Evolutionary conservation across 805 yeast species (phyloP).

Genomic region (Metschnikowia similis): DNA sequence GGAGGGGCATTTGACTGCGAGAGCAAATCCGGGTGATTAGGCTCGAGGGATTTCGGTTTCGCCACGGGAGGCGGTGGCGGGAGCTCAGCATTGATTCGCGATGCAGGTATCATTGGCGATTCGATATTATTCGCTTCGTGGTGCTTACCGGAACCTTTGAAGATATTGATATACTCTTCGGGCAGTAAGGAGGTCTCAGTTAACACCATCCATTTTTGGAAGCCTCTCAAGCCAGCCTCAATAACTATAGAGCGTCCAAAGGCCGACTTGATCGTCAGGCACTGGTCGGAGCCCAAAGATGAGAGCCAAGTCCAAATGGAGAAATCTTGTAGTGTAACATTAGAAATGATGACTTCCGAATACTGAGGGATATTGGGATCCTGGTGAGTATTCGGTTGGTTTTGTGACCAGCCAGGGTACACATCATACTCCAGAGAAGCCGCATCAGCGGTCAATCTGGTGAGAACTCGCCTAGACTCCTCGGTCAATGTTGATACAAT

Average conservation of each 20-base stretch:
- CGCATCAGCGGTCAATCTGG: conserved; percentile 33
- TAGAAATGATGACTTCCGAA: conserved; percentile 42
- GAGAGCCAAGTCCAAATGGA: conserved; percentile 92
- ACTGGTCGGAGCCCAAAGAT: conserved; percentile 69
- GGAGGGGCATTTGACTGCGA: neutral
- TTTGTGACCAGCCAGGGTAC: conserved; percentile 36
- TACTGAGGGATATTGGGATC: conserved; percentile 31
- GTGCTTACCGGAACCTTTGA: conserved; percentile 8
- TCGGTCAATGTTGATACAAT: conserved; percentile 63
- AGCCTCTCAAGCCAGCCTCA: conserved; percentile 74
- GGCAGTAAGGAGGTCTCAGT: conserved; percentile 57
- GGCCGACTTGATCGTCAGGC: conserved; percentile 54
- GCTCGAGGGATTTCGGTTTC: conserved; percentile 4
- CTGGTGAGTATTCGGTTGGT: neutral
- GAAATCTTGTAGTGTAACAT: conserved; percentile 77
- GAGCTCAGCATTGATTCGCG: conserved; percentile 17
- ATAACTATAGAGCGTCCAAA: conserved; percentile 82
- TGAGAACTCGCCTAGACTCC: conserved; percentile 62
- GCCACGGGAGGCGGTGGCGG: conserved; percentile 18
- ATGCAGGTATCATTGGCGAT: conserved; percentile 11
- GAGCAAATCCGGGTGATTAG: neutral
- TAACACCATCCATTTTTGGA: conserved; percentile 74
- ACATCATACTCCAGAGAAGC: conserved; percentile 34
- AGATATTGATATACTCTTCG: conserved; percentile 29
- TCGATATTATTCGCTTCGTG: neutral